These are phyloP conservation scores for Yarrowia phangngaensis DNA, from an alignment of 805 yeast genomes.

Conservation along the genomic window DNA sequence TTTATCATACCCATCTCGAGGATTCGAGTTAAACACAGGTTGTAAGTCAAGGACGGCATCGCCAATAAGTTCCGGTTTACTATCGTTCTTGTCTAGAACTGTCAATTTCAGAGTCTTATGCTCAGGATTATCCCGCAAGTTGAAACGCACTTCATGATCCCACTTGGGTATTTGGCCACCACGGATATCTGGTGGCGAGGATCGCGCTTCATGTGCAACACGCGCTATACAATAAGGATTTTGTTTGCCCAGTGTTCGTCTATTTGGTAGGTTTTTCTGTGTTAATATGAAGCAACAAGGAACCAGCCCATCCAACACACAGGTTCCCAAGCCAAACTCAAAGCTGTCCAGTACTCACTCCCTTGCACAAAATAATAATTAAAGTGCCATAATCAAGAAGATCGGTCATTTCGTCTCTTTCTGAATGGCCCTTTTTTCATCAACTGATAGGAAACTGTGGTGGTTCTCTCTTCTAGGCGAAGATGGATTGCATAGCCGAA, in stretches of 20 bases:
- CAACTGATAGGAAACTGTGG: conserved; percentile 4
- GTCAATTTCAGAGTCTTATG: conserved; percentile 64
- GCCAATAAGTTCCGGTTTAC: conserved; percentile 75
- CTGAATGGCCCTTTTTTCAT: not conserved
- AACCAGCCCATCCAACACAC: not conserved
- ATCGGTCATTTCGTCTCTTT: conserved; percentile 3
- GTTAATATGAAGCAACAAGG: not conserved
- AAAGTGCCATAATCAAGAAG: conserved; percentile 46
- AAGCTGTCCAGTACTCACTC: conserved; percentile 29
- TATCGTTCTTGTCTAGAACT: conserved; percentile 78
- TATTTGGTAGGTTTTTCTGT: conserved; percentile 73
- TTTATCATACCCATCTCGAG: conserved; percentile 71
- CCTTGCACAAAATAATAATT: conserved; percentile 57
- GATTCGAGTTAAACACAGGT: conserved; percentile 61
- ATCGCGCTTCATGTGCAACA: conserved; percentile 74
- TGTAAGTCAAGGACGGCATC: conserved; percentile 74
- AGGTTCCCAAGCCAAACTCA: not conserved
- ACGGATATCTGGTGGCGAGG: conserved; percentile 70
- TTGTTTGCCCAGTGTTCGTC: conserved; percentile 85
- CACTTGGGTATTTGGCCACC: conserved; percentile 96
- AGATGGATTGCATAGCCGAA: conserved; percentile 21
- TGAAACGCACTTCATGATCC: conserved; percentile 45
- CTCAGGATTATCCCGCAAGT: conserved; percentile 35
- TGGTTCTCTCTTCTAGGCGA: not conserved
- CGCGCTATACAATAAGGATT: conserved; percentile 84